Evolutionary conservation across 148 eudicot genomes (phyloP).

Genomic region (Drosera capensis): DNA sequence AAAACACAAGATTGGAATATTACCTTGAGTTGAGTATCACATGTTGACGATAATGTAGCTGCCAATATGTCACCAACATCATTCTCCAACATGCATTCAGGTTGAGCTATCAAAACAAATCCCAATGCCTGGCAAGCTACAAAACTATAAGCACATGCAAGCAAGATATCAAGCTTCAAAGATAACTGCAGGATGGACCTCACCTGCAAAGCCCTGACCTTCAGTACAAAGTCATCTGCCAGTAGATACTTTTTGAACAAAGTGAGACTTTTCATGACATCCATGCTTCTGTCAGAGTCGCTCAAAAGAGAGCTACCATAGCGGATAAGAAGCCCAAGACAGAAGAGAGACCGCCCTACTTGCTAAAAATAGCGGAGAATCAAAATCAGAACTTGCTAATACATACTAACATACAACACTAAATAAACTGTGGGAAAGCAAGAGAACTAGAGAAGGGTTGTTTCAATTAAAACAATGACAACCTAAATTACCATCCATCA

Average conservation of each 20-base stretch:
- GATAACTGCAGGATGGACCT: constrained; percentile 4
- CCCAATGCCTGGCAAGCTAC: constrained; percentile 65
- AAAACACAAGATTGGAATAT: constrained; percentile 10
- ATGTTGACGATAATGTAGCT: constrained; percentile 57
- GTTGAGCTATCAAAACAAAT: constrained; percentile 76
- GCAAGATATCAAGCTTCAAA: constrained; percentile 1
- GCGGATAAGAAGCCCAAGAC: constrained; percentile 91
- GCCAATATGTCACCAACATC: constrained; percentile 55
- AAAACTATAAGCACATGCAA: constrained; percentile 7
- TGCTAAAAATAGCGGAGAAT: constrained; percentile 23
- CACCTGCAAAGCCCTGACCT: constrained; percentile 89
- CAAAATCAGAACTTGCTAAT: too few relatives aligned
- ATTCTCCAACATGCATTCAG: constrained; percentile 84
- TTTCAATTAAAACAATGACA: too few relatives aligned
- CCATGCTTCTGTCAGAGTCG: constrained; percentile 29
- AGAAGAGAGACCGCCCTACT: constrained; percentile 85
- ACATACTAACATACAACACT: too few relatives aligned
- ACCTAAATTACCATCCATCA: too few relatives aligned
- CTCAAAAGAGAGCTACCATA: constrained; percentile 53
- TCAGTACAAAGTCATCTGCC: constrained; percentile 72
- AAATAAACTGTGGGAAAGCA: too few relatives aligned
- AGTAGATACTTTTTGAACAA: constrained; percentile 77
- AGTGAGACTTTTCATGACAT: constrained; percentile 41
- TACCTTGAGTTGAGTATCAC: constrained; percentile 83
- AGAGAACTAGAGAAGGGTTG: too few relatives aligned